A percentile compares a stretch with the other conserved stretches of the same genome.
Evolutionary conservation across 2,329 filamentous ascomycete species (phyloP).

Genomic region (Orbilia oligospora): DNA sequence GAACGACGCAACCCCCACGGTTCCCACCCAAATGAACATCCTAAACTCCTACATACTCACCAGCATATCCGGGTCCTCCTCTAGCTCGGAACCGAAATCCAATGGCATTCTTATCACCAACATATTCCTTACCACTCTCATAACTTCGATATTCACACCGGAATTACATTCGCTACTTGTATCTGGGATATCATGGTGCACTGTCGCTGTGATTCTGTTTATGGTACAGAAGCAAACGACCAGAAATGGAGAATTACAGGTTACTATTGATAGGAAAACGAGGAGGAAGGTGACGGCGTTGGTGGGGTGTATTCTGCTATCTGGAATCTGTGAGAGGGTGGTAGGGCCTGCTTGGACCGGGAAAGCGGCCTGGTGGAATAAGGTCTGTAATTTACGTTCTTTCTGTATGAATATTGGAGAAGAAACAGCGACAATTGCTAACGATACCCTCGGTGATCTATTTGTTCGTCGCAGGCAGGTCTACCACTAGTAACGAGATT

Average conservation of each 20-base stretch:
- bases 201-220: constrained; percentile 50
- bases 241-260: constrained; percentile 42
- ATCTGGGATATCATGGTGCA: constrained; percentile 56
- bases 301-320: constrained; percentile 52
- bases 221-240: constrained; percentile 39
- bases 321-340: constrained; percentile 49
- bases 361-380: constrained; percentile 59
- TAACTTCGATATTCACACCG: constrained; percentile 50
- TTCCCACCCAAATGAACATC: constrained; percentile 45
- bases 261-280: constrained; percentile 46
- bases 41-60: constrained; percentile 51
- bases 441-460: neutral
- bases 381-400: constrained; percentile 33
- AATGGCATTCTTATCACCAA: constrained; percentile 42
- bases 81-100: constrained; percentile 21
- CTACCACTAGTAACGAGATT: constrained; percentile 58
- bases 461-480: constrained; percentile 49
- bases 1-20: neutral
- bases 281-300: constrained; percentile 53
- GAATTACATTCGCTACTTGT: constrained; percentile 47
- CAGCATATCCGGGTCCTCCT: constrained; percentile 54
- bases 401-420: neutral
- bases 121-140: constrained; percentile 48
- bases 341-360: constrained; percentile 52
- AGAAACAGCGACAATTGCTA: constrained; percentile 10